A percentile compares a stretch with the other conserved stretches of the same genome.
Evolutionary conservation across 1,284 basidiomycete genomes (phyloP).

Genomic region (Termitomyces sp.): DNA sequence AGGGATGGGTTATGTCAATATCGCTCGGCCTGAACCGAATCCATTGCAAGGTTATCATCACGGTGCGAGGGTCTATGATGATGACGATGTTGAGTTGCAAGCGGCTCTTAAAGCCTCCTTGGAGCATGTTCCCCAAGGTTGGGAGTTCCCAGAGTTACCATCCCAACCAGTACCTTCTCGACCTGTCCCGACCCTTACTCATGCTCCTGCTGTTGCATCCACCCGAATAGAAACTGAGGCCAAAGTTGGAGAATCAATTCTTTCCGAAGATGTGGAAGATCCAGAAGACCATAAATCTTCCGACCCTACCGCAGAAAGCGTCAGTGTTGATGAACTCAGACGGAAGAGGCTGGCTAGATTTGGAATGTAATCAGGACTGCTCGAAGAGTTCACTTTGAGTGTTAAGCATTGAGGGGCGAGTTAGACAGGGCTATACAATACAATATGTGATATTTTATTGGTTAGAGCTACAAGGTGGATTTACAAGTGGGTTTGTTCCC

Average conservation of each 20-base stretch:
- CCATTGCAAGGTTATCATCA: not conserved
- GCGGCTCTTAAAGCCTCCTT: slow-evolving; percentile 82
- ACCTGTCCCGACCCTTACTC: not conserved
- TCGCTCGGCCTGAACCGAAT: slow-evolving; percentile 1
- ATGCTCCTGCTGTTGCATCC: not conserved
- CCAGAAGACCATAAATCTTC: slow-evolving; percentile 1
- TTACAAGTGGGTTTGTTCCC: not conserved
- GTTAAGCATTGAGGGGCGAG: not conserved
- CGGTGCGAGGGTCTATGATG: slow-evolving; percentile 59
- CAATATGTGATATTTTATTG: not conserved
- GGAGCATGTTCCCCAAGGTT: slow-evolving; percentile 58
- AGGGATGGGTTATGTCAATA: slow-evolving; percentile 10
- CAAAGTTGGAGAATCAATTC: not conserved
- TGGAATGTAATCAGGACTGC: slow-evolving; percentile 33
- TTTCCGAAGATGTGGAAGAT: not conserved
- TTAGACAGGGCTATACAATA: not conserved
- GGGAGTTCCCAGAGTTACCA: slow-evolving; percentile 24
- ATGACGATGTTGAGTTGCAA: slow-evolving; percentile 83
- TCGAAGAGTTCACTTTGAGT: not conserved
- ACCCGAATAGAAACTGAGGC: not conserved
- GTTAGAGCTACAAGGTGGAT: not conserved
- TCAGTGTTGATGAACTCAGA: slow-evolving; percentile 75
- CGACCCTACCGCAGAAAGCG: slow-evolving; percentile 25
- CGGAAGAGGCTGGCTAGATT: slow-evolving; percentile 74
- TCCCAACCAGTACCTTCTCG: slow-evolving; percentile 7